Evolutionary conservation across 805 yeast genomes (phyloP).

Genomic region (Ogataea corticis): DNA sequence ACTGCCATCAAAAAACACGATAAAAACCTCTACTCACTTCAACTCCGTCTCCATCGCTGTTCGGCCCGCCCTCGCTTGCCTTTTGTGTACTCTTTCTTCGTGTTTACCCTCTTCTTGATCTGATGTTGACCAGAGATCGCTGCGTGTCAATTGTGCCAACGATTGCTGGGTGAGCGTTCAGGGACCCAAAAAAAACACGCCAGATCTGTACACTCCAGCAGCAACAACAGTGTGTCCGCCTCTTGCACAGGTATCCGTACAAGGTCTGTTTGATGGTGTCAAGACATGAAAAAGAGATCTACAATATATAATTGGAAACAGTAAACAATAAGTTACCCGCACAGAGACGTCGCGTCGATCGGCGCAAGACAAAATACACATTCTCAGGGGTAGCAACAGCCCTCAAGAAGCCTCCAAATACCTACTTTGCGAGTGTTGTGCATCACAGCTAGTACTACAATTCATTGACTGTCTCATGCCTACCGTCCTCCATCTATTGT

Average conservation of each 20-base stretch:
- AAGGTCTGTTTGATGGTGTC: not conserved
- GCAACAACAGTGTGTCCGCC: too few species aligned
- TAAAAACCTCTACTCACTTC: not conserved
- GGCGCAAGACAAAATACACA: not conserved
- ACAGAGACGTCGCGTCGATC: conserved; percentile 8
- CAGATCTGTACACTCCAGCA: too few species aligned
- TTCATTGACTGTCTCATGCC: too few species aligned
- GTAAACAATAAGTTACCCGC: conserved; percentile 9
- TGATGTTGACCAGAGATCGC: not conserved
- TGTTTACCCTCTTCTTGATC: not conserved
- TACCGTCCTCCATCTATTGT: too few species aligned
- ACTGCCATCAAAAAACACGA: not conserved
- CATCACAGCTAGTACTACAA: too few species aligned
- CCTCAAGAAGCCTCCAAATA: too few species aligned
- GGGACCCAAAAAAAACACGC: too few species aligned
- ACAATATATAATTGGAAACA: conserved; percentile 9
- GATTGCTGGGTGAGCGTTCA: too few species aligned
- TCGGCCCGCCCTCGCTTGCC: conserved; percentile 8
- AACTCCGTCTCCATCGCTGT: conserved; percentile 7
- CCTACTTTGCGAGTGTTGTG: too few species aligned
- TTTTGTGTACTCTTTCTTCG: not conserved
- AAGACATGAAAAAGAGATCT: not conserved
- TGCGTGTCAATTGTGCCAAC: too few species aligned
- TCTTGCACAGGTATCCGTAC: not conserved
- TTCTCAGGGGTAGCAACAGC: too few species aligned